A percentile compares a stretch with the other conserved stretches of the same genome.
These are phyloP conservation scores for Solanum piurae DNA, from an alignment of 257 asterid species.

Conservation along the genomic window DNA sequence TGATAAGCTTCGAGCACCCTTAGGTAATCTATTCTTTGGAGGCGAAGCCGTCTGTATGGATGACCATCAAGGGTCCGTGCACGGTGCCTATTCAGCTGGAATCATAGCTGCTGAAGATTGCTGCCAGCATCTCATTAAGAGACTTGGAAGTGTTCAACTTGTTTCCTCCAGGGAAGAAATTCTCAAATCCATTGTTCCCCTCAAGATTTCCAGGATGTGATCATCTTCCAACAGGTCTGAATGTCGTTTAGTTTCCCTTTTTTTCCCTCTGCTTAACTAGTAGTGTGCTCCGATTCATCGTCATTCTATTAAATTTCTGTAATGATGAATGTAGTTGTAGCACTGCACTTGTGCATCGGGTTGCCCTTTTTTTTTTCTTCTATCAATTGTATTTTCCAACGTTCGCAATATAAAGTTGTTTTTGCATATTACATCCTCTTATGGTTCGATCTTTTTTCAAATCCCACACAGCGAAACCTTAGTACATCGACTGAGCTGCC, in stretches of 20 bases:
- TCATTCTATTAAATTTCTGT: neutral
- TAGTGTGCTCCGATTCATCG: neutral
- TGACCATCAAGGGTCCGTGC: conserved; percentile 86
- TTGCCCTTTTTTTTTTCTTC: too few relatives aligned
- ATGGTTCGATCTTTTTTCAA: too few relatives aligned
- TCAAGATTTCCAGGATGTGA: conserved; percentile 79
- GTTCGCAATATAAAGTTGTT: too few relatives aligned
- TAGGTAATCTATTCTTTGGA: conserved; percentile 84
- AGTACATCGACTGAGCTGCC: too few relatives aligned
- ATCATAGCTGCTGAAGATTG: conserved; percentile 79
- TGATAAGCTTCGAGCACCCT: conserved; percentile 73
- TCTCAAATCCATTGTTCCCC: conserved; percentile 56
- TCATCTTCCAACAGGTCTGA: neutral
- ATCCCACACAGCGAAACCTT: too few relatives aligned
- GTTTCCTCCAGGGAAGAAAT: conserved; percentile 62
- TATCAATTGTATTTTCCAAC: too few relatives aligned
- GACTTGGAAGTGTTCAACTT: conserved; percentile 47
- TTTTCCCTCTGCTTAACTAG: neutral
- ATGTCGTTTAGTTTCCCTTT: neutral
- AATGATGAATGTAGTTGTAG: too few relatives aligned
- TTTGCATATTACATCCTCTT: too few relatives aligned
- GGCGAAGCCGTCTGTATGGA: conserved; percentile 92
- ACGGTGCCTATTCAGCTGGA: conserved; percentile 95
- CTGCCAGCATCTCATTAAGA: conserved; percentile 48
- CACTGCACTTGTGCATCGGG: too few relatives aligned